Conservation (phyloP, 495 filamentous ascomycete genomes). For the Platismatia glauca region DNA sequence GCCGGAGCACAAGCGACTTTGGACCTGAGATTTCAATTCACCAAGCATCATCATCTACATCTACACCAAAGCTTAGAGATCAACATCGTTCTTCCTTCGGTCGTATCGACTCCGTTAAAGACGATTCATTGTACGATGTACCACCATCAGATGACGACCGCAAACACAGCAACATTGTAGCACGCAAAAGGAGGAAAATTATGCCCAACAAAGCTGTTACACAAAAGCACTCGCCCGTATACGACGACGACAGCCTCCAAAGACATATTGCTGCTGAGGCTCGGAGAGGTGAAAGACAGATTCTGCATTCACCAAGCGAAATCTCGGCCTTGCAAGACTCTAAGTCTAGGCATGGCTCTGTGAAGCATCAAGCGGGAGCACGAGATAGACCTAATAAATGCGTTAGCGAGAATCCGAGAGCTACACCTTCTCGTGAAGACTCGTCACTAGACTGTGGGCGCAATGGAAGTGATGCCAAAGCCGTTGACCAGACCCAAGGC, state of each 20-base stretch:
- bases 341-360: background rate
- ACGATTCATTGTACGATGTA: constrained; percentile 29
- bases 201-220: background rate
- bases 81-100: background rate
- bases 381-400: background rate
- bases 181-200: constrained; percentile 10
- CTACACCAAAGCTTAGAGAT: background rate
- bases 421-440: background rate
- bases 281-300: background rate
- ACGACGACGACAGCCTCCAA: constrained; percentile 20
- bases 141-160: constrained; percentile 35
- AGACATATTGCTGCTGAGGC: constrained; percentile 15
- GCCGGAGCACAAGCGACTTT: background rate
- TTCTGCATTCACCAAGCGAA: background rate
- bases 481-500: background rate
- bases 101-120: background rate
- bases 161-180: background rate
- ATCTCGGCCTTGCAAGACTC: background rate
- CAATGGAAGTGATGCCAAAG: background rate
- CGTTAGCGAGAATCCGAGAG: background rate
- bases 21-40: background rate
- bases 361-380: background rate
- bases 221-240: background rate
- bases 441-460: background rate
- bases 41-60: background rate